Evolutionary conservation across 345 rosid genomes (phyloP), one percentile per base, ranked within the genome.

Genomic region (Pugionium dolabratum): DNA sequence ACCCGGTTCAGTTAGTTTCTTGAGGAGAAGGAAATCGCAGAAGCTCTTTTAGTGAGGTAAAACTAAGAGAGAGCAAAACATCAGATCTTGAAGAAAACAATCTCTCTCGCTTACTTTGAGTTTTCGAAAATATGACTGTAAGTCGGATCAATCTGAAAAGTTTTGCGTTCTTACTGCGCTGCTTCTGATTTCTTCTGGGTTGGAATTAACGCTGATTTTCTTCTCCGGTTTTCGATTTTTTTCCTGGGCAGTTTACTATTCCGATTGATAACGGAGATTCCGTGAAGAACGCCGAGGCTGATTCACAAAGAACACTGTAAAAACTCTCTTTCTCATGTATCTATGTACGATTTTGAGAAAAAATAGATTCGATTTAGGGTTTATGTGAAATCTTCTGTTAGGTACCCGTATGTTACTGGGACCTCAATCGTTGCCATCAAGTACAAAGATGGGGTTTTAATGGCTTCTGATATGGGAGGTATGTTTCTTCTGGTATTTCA

Each of bases 391-490:
- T 34, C 47, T 63, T 60, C 25, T 50, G 50, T 4, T 51, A 86
- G 99, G 82, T 81, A 85, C 52, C 99, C 99, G 4, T 94, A 85
- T 58, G 99, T 94, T 51, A 94, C 99, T 40, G 99, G 99, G 47
- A 86, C 99, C 1, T 90, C 99, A 3, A 88, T 88, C 39, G 87
- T 90, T 31, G 99, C 99, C 74, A 48, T 94, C 69, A 94, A 94
- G 82, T 94, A 86, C 73, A 88, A 85, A 69, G 97, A 94, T 77
- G 99, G 99, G 18, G 86, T 94, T 61, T 69, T 94, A 69, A 90
- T 94, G 99, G 92, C 97, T 45, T 85, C 97, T 80, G 97, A 90
- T 62, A 94, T 85, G 95, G 97, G 95, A 80, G 97, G 97, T 90
- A 47, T 58, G 47, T 54, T 69, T 18, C 9, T 5, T 29, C 2